Conservation (phyloP, 495 filamentous ascomycete genomes). For the Aspergillus bridgeri region DNA sequence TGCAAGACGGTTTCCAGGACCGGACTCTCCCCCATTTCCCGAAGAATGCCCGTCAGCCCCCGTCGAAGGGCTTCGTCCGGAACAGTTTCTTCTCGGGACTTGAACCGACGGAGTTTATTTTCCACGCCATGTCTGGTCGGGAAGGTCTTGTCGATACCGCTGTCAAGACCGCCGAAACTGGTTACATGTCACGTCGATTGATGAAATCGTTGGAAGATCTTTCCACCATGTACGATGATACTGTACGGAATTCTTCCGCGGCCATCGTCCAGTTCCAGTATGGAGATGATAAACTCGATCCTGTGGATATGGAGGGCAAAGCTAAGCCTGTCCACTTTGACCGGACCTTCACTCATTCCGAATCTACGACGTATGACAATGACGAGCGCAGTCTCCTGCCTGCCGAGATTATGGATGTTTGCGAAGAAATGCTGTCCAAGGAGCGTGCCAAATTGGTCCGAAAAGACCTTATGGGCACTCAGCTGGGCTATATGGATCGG, state of each 20-base stretch:
- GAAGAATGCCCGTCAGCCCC: conserved; percentile 83
- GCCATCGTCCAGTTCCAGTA: conserved; percentile 95
- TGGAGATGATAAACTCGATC: conserved; percentile 91
- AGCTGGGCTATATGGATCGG: conserved; percentile 61
- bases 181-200: conserved; percentile 96
- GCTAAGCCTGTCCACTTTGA: conserved; percentile 92
- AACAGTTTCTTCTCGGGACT: conserved; percentile 98
- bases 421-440: conserved; percentile 58
- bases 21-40: conserved; percentile 92
- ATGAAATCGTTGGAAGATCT: conserved; percentile 98
- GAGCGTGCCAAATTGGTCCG: conserved; percentile 65
- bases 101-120: conserved; percentile 86
- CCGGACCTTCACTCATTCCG: conserved; percentile 82
- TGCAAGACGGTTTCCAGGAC: conserved; percentile 94
- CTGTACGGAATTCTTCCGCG: conserved; percentile 81
- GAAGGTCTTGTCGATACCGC: conserved; percentile 99
- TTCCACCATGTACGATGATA: conserved; percentile 86
- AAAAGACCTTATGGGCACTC: conserved; percentile 46
- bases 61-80: conserved; percentile 91
- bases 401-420: conserved; percentile 65
- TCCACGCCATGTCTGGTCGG: conserved; percentile 97
- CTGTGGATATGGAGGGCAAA: conserved; percentile 94
- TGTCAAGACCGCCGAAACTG: conserved; percentile 97
- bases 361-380: conserved; percentile 74
- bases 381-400: conserved; percentile 66